Evolutionary conservation across 257 asterid genomes (phyloP).

Genomic region (Cynanchum wilfordii): DNA sequence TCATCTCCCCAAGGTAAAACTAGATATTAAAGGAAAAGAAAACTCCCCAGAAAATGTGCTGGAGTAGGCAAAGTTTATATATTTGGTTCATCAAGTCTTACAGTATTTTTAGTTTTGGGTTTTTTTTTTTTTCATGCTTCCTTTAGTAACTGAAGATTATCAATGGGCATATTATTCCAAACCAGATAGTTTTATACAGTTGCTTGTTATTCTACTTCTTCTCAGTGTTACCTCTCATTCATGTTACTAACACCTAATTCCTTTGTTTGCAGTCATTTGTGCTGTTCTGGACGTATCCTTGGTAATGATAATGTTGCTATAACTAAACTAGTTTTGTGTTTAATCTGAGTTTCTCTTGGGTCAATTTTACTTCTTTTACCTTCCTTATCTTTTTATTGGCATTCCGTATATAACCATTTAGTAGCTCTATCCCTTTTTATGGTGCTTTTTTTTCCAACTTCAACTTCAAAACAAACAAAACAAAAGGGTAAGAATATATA

Average conservation of each 20-base stretch:
- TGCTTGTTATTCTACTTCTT: not conserved
- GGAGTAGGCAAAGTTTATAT: not conserved
- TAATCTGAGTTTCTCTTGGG: not conserved
- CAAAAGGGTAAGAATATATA: no score
- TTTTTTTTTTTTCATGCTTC: not conserved
- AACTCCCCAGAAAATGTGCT: not conserved
- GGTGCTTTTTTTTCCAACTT: not conserved
- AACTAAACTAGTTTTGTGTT: not conserved
- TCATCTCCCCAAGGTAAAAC: not conserved
- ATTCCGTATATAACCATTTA: not conserved
- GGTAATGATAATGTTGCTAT: constrained; percentile 1
- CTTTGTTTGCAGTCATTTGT: constrained; percentile 87
- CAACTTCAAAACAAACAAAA: no score
- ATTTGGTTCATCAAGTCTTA: not conserved
- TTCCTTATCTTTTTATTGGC: not conserved
- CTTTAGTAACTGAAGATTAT: not conserved
- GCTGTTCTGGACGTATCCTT: constrained; percentile 99
- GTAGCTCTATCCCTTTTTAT: not conserved
- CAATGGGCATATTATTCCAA: not conserved
- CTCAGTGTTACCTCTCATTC: not conserved
- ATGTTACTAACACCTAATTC: constrained; percentile 23
- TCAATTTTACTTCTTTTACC: not conserved
- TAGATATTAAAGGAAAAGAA: not conserved
- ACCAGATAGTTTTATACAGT: not conserved
- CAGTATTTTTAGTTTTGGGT: not conserved